phyloP scores from a whole-genome alignment of 192 early-diverging fungal genomes.

The Irineochytrium annulatum region DNA sequence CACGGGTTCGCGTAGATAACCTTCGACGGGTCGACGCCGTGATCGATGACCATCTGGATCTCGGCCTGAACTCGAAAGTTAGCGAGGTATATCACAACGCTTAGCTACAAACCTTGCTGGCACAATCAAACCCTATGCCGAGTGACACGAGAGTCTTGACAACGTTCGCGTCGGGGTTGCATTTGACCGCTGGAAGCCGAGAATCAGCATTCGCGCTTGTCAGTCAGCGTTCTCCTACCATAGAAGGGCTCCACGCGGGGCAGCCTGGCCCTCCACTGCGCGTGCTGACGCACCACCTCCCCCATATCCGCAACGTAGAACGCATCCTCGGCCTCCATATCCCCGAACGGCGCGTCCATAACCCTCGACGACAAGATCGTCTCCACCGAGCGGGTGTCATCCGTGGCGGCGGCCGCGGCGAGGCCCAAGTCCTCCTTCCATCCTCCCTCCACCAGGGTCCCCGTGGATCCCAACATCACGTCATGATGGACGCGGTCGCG shows the following conservation, averaged over 20 bases:
- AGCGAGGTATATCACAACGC: no score
- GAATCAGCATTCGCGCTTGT: no score
- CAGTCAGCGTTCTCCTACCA: slow-evolving; percentile 47
- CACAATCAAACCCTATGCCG: slow-evolving; percentile 95
- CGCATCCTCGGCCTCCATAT: slow-evolving; percentile 61
- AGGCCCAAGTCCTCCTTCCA: background rate
- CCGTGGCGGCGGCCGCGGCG: background rate
- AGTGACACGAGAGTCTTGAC: slow-evolving; percentile 73
- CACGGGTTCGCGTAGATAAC: slow-evolving; percentile 99
- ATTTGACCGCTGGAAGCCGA: slow-evolving; percentile 78
- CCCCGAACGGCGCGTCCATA: slow-evolving; percentile 16
- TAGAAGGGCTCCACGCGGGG: slow-evolving; percentile 96
- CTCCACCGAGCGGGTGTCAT: slow-evolving; percentile 24
- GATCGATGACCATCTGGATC: slow-evolving; percentile 73
- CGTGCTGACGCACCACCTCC: slow-evolving; percentile 82
- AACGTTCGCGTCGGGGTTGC: slow-evolving; percentile 87
- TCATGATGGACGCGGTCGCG: no score
- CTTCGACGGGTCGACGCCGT: slow-evolving; percentile 65
- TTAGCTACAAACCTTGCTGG: no score
- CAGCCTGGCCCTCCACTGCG: slow-evolving; percentile 74
- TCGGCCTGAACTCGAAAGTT: slow-evolving; percentile 68
- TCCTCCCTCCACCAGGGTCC: no score
- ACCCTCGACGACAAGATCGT: slow-evolving; percentile 28
- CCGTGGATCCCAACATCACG: no score
- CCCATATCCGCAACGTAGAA: slow-evolving; percentile 96